Evolutionary conservation across 1,284 basidiomycete species (phyloP).

Genomic region (Austroboletus niveus): DNA sequence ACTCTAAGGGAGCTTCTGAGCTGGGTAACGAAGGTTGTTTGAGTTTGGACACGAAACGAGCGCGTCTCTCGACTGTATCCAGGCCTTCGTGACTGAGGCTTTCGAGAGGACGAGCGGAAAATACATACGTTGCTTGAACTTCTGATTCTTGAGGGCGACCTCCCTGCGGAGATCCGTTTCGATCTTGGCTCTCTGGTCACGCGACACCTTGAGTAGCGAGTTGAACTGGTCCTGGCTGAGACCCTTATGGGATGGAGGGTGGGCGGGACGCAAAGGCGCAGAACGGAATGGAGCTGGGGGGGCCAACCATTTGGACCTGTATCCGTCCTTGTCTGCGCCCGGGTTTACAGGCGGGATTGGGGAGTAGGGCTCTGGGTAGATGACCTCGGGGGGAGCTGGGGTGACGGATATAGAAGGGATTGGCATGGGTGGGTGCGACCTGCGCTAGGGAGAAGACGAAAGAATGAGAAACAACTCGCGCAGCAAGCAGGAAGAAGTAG

Average conservation of each 20-base stretch:
- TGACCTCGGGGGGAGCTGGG: conserved; percentile 54
- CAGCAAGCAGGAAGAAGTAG: conserved; percentile 7
- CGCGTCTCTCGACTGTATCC: conserved; percentile 63
- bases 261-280: conserved; percentile 51
- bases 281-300: conserved; percentile 49
- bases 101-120: background rate
- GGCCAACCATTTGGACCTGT: conserved; percentile 55
- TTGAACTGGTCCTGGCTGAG: conserved; percentile 63
- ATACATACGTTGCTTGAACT: conserved; percentile 66
- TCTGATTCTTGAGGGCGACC: conserved; percentile 68
- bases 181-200: conserved; percentile 47
- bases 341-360: conserved; percentile 44
- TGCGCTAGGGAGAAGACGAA: conserved; percentile 38
- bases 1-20: conserved; percentile 68
- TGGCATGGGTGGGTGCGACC: conserved; percentile 39
- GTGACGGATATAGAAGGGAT: conserved; percentile 70
- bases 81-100: background rate
- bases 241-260: conserved; percentile 45
- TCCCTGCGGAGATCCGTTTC: conserved; percentile 66
- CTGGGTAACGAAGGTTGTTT: conserved; percentile 57
- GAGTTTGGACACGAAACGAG: conserved; percentile 71
- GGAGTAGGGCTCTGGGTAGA: conserved; percentile 54
- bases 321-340: conserved; percentile 43
- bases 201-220: conserved; percentile 55
- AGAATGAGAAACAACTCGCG: conserved; percentile 3